Base-by-base conservation (phyloP, 495 filamentous ascomycete species). In the Lichenothelia convexa region DNA sequence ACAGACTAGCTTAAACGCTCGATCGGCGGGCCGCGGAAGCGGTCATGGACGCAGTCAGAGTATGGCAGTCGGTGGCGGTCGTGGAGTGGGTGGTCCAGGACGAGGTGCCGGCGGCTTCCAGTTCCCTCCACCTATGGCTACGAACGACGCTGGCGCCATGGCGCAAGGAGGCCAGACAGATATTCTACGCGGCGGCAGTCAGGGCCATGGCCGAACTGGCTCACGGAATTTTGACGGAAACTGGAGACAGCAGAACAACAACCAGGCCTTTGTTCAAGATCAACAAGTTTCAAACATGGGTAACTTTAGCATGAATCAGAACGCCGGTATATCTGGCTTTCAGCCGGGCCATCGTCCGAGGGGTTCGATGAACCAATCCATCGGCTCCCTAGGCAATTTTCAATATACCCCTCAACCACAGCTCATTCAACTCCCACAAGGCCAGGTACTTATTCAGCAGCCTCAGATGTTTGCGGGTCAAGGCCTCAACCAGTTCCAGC, bases 201-300 rank as follows among this genome's bases (percentile, higher is more conserved):
- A 71, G 41, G 69, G 74, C 38, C 89, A 97, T 54, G 75, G 69
- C 46, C 71, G 91, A 35, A 77, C 74, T 6, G 67, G 63, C 5
- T 97, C 89, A 12, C 68, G 89, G 21, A 97, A 95, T 52, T 97
- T 95, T 56, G 91, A 97, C 43, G 73, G 84, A 43, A 95, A 97
- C 57, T 97, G 89, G 89, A 76, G 89, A 46, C 87, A 89, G 53
- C 89, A 80, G 42, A 75, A 72, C 51, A 78, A 78, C 47, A 65
- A 59, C 29, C 65, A 64, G 49, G 57, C 61, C 36, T 49, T 57
- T 12, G 26, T 43, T n/a, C 54, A 51, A 34, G 54, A 59, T 29
- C 47, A 36, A 8, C 54, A 58, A 32, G 31, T 44, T 16, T 45
- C 50, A 29, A 58, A 56, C 42, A 73, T 73, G 52, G 73, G 70